phyloP scores from a whole-genome alignment of 78 protist species.

The Cavenderia fasciculata region DNA sequence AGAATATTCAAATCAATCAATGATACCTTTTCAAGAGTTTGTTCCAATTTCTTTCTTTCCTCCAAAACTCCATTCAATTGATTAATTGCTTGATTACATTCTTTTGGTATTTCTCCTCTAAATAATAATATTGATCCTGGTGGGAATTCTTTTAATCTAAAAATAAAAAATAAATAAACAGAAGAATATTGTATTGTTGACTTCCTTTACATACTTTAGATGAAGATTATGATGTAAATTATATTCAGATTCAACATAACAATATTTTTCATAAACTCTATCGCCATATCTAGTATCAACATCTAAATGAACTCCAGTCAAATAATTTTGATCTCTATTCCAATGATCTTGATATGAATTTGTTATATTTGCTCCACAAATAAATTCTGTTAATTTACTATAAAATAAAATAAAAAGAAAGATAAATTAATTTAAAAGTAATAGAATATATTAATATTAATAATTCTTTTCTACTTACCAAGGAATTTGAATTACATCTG shows the following conservation, averaged over 20 bases:
- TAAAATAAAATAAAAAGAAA: no score
- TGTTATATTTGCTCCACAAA: conserved; percentile 67
- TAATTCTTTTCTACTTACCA: no score
- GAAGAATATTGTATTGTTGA: no score
- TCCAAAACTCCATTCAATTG: not conserved
- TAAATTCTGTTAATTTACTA: conserved; percentile 38
- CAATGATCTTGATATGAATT: not conserved
- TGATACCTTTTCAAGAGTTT: not conserved
- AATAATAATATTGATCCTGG: conserved; percentile 57
- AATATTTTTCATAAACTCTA: conserved; percentile 4
- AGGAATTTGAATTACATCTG: conserved; percentile 22
- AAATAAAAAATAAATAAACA: not conserved
- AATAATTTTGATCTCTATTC: not conserved
- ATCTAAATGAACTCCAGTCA: conserved; percentile 41
- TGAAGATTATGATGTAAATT: not conserved
- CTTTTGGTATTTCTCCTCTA: conserved; percentile 43
- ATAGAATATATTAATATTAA: no score
- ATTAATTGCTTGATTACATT: conserved; percentile 1
- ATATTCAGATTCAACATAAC: not conserved
- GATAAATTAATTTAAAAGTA: no score
- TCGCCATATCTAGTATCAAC: conserved; percentile 5
- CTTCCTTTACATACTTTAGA: conserved; percentile 8
- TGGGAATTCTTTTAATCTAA: conserved; percentile 47
- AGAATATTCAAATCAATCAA: conserved; percentile 76
- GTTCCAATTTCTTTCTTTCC: not conserved